Conservation (phyloP, 2,329 filamentous ascomycete genomes). For the Monilinia aucupariae region DNA sequence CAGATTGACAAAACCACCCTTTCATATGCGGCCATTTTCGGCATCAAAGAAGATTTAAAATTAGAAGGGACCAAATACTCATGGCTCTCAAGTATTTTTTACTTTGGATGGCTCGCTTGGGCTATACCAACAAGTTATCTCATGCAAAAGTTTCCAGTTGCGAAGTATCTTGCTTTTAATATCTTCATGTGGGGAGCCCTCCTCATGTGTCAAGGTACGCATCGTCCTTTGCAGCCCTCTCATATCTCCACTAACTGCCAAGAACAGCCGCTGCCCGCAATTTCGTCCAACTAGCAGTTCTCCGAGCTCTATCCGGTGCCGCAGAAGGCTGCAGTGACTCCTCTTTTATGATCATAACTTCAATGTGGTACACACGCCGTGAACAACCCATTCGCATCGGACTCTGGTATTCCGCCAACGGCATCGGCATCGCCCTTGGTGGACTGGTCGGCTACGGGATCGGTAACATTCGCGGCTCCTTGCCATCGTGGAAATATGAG, state of each 20-base stretch:
- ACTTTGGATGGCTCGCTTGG: constrained; percentile 51
- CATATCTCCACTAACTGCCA: constrained; percentile 36
- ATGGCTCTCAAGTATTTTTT: constrained; percentile 41
- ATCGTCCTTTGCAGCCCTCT: constrained; percentile 29
- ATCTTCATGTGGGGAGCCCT: constrained; percentile 10
- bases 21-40: constrained; percentile 53
- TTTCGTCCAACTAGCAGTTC: constrained; percentile 2
- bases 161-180: constrained; percentile 41
- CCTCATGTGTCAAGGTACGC: constrained; percentile 4
- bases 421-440: constrained; percentile 53
- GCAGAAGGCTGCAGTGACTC: constrained; percentile 38
- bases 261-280: constrained; percentile 21
- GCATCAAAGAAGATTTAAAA: constrained; percentile 49
- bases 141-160: constrained; percentile 46
- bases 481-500: constrained; percentile 53
- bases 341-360: constrained; percentile 50
- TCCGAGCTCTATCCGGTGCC: background rate
- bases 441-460: constrained; percentile 51
- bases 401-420: constrained; percentile 53
- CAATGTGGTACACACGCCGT: constrained; percentile 46
- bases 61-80: constrained; percentile 46
- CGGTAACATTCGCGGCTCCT: constrained; percentile 45
- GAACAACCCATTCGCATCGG: constrained; percentile 58
- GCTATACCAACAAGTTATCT: constrained; percentile 50
- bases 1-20: constrained; percentile 41